Conservation (phyloP, 306 rosid species). For the peach (Prunus persica) region DNA sequence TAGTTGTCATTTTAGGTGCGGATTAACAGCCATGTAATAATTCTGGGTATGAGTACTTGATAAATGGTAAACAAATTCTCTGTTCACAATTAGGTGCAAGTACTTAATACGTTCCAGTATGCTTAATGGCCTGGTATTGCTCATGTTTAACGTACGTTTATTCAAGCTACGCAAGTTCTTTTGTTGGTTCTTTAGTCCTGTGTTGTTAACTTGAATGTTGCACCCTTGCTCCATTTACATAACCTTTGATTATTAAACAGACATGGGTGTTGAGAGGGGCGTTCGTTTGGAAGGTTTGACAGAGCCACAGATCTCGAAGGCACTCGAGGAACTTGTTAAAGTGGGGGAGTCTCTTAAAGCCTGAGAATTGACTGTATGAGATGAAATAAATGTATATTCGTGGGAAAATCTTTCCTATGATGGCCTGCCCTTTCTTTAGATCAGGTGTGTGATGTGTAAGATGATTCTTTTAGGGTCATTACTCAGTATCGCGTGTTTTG, state of each 20-base stretch:
- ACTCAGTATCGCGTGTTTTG: constrained; percentile 1
- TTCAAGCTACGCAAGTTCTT: not conserved
- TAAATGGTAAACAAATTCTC: not conserved
- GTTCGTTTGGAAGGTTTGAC: constrained; percentile 77
- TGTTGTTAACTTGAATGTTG: constrained; percentile 4
- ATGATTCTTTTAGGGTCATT: not conserved
- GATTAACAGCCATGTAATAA: not conserved
- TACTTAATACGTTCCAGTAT: not conserved
- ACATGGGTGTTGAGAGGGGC: constrained; percentile 82
- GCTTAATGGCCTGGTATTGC: not conserved
- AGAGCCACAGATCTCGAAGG: constrained; percentile 77
- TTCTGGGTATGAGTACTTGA: not conserved
- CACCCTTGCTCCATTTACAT: constrained; percentile 5
- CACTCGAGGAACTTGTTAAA: constrained; percentile 75
- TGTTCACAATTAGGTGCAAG: not conserved
- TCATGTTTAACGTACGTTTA: not conserved
- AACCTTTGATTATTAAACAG: constrained; percentile 37
- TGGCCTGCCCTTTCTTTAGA: constrained; percentile 9
- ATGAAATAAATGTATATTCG: constrained; percentile 42
- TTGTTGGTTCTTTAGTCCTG: not conserved
- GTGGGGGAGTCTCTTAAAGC: constrained; percentile 60
- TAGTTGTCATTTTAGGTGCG: not conserved
- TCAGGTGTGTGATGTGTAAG: constrained; percentile 6
- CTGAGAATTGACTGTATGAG: constrained; percentile 27
- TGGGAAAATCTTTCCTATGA: constrained; percentile 2